These are phyloP conservation scores for Cladophialophora bantiana DNA, from an alignment of 2,329 filamentous ascomycete genomes.

Conservation along the genomic window DNA sequence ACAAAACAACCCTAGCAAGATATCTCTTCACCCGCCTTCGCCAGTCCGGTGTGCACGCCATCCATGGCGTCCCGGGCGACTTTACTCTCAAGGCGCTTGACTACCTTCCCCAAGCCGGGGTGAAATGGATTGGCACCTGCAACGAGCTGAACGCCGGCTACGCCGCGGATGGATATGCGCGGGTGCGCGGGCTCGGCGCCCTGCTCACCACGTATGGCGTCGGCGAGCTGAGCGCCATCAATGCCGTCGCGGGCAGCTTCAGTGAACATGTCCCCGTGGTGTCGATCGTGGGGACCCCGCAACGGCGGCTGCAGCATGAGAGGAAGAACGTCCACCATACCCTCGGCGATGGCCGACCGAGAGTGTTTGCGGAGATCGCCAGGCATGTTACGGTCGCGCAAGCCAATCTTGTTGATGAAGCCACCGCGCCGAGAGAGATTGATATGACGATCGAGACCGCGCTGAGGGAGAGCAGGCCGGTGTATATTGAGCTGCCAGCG, in stretches of 20 bases:
- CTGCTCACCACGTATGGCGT: constrained; percentile 67
- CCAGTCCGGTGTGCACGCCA: constrained; percentile 56
- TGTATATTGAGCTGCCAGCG: constrained; percentile 62
- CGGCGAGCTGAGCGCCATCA: constrained; percentile 55
- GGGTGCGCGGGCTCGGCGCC: constrained; percentile 53
- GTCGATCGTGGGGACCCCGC: constrained; percentile 65
- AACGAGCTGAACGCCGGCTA: constrained; percentile 72
- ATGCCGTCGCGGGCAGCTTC: constrained; percentile 56
- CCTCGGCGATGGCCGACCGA: constrained; percentile 57
- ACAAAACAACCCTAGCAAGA: constrained; percentile 45
- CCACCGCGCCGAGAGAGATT: constrained; percentile 57
- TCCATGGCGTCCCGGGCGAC: constrained; percentile 62
- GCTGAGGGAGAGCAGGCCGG: constrained; percentile 60
- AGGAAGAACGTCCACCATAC: constrained; percentile 47
- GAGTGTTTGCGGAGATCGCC: constrained; percentile 59
- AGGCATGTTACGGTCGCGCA: constrained; percentile 58
- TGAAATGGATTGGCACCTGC: constrained; percentile 66
- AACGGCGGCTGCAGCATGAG: constrained; percentile 56
- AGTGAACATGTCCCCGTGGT: constrained; percentile 66
- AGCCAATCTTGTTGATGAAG: constrained; percentile 53
- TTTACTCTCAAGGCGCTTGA: constrained; percentile 57
- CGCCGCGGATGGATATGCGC: constrained; percentile 78
- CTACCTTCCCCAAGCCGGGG: constrained; percentile 59
- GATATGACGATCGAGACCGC: constrained; percentile 59
- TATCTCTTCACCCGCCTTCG: constrained; percentile 60